phyloP scores from a whole-genome alignment of 2,329 filamentous ascomycete genomes.

The Neocatenulostroma microsporum region DNA sequence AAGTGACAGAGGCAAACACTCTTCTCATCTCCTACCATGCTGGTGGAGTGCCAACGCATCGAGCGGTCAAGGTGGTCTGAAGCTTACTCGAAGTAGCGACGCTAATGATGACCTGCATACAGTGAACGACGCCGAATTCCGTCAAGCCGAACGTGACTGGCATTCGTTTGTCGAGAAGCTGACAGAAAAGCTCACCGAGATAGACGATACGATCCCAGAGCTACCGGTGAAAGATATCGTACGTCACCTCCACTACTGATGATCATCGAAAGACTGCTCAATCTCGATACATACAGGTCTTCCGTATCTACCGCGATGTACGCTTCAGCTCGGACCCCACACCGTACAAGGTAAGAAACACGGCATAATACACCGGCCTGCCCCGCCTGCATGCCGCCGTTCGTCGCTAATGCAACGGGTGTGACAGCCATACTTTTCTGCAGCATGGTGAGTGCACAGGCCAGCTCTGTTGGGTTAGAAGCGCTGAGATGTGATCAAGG shows the following conservation, averaged over 20 bases:
- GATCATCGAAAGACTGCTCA: neutral
- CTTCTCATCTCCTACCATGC: too few relatives aligned
- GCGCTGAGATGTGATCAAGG: conserved; percentile 22
- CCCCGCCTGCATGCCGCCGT: conserved; percentile 5
- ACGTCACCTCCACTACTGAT: conserved; percentile 20
- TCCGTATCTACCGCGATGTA: conserved; percentile 80
- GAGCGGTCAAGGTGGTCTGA: conserved; percentile 1
- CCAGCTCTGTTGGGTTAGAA: neutral
- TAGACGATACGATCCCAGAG: conserved; percentile 77
- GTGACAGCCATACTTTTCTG: conserved; percentile 66
- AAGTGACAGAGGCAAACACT: too few relatives aligned
- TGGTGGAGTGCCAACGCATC: conserved; percentile 11
- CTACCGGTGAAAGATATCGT: conserved; percentile 76
- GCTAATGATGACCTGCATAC: conserved; percentile 12
- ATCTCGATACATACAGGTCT: conserved; percentile 52
- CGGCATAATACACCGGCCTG: conserved; percentile 1
- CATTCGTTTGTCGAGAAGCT: conserved; percentile 67
- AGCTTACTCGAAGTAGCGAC: conserved; percentile 1
- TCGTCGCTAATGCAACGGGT: conserved; percentile 14
- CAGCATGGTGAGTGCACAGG: conserved; percentile 8
- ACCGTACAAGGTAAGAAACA: conserved; percentile 66
- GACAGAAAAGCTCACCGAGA: conserved; percentile 60
- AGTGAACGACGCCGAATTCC: conserved; percentile 76
- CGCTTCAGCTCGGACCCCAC: conserved; percentile 73
- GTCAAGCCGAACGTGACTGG: conserved; percentile 72